Percentiles rank a stretch among this genome's conserved stretches.
Conservation (phyloP, 1,139 yeast genomes). For the Yamadazyma taylorii region DNA sequence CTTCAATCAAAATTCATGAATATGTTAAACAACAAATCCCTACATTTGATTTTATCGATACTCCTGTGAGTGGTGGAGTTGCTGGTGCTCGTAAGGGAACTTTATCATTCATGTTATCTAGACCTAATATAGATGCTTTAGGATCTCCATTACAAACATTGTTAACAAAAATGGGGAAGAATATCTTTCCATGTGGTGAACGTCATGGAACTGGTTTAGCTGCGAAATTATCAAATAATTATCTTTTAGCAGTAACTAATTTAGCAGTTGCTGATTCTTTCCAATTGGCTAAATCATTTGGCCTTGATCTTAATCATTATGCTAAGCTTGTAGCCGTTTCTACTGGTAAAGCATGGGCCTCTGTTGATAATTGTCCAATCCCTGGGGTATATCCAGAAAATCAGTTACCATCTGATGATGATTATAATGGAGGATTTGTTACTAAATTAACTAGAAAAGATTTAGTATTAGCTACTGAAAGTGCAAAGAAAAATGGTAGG, state of each 20-base stretch:
- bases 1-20: conserved; percentile 43
- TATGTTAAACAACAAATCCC: conserved; percentile 36
- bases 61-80: conserved; percentile 65
- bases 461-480: conserved; percentile 52
- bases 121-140: conserved; percentile 28
- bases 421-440: conserved; percentile 55
- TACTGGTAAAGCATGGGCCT: conserved; percentile 64
- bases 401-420: conserved; percentile 47
- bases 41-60: conserved; percentile 47
- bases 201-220: conserved; percentile 58
- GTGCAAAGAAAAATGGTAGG: conserved; percentile 39
- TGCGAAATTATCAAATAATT: conserved; percentile 60
- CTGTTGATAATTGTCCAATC: conserved; percentile 61
- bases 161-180: conserved; percentile 51
- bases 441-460: conserved; percentile 58
- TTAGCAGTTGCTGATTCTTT: conserved; percentile 63
- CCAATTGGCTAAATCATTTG: conserved; percentile 56
- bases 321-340: conserved; percentile 56
- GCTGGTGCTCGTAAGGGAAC: conserved; percentile 60
- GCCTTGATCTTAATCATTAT: conserved; percentile 49
- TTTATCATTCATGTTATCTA: conserved; percentile 58
- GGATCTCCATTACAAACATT: conserved; percentile 27
- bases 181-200: conserved; percentile 54
- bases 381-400: conserved; percentile 50
- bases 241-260: conserved; percentile 57